Percentiles rank a stretch among this genome's conserved stretches.
These are phyloP conservation scores for Nakaseomyces nivariensis DNA, from an alignment of 1,139 yeast species.

Conservation along the genomic window DNA sequence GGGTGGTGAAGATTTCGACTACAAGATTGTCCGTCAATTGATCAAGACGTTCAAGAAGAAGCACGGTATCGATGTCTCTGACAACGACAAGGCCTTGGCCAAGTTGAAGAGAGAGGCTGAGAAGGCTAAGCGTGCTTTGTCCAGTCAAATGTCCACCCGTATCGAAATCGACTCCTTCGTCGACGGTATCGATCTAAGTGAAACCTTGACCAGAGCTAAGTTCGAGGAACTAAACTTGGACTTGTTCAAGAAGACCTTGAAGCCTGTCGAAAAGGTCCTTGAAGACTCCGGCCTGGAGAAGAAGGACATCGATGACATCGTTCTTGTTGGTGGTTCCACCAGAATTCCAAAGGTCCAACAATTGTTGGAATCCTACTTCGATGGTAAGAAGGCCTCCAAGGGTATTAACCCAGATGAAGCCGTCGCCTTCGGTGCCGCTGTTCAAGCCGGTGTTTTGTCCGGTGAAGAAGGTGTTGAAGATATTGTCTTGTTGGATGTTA, in stretches of 20 bases:
- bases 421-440: constrained; percentile 96
- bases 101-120: constrained; percentile 93
- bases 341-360: constrained; percentile 97
- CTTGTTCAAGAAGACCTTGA: constrained; percentile 78
- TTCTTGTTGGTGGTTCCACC: constrained; percentile 94
- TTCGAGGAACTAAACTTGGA: constrained; percentile 88
- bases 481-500: constrained; percentile 77
- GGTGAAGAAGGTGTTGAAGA: constrained; percentile 72
- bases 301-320: constrained; percentile 82
- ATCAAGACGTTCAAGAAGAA: constrained; percentile 81
- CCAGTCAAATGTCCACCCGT: constrained; percentile 68
- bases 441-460: constrained; percentile 90
- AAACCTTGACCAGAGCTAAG: constrained; percentile 87
- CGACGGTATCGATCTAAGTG: constrained; percentile 92
- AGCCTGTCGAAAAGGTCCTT: constrained; percentile 88
- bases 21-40: constrained; percentile 79
- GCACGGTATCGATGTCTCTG: constrained; percentile 64
- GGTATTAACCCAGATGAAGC: constrained; percentile 98
- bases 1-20: constrained; percentile 97
- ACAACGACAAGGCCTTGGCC: constrained; percentile 71
- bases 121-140: constrained; percentile 91
- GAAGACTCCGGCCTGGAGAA: constrained; percentile 80
- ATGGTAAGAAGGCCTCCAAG: constrained; percentile 89
- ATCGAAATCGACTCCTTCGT: constrained; percentile 91
- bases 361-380: constrained; percentile 75